phyloP scores from a whole-genome alignment of 108 stramenopile species.

The Nitzschia sp. region DNA sequence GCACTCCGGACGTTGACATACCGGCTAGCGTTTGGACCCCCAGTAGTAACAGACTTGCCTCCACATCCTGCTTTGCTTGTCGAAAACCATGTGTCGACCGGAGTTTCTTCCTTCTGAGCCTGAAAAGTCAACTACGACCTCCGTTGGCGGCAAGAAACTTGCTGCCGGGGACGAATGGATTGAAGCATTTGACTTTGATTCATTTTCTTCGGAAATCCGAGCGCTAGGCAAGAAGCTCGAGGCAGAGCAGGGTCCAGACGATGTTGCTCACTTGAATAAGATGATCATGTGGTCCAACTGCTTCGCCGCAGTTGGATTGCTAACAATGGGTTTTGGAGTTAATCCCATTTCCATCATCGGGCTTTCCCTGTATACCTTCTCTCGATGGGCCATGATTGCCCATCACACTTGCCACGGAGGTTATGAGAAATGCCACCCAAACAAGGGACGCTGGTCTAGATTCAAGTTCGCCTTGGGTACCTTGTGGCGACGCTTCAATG shows the following conservation, averaged over 20 bases:
- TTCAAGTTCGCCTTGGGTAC: conserved; percentile 67
- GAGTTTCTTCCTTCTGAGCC: background rate
- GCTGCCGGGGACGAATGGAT: conserved; percentile 77
- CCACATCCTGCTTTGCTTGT: no score
- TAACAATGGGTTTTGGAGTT: conserved; percentile 53
- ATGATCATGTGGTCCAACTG: conserved; percentile 82
- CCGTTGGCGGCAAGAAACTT: conserved; percentile 15
- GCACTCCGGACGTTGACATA: no score
- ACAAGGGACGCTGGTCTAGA: conserved; percentile 60
- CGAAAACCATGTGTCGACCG: conserved; percentile 3
- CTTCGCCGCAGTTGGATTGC: conserved; percentile 68
- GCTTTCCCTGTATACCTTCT: conserved; percentile 62
- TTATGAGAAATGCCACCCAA: conserved; percentile 60
- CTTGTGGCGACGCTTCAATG: conserved; percentile 51
- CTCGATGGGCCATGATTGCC: conserved; percentile 78
- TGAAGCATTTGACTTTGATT: conserved; percentile 70
- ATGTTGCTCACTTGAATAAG: conserved; percentile 91
- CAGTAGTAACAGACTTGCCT: no score
- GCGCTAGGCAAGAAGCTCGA: conserved; percentile 82
- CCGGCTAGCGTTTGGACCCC: no score
- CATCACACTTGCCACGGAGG: conserved; percentile 82
- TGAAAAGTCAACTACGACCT: background rate
- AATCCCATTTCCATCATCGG: conserved; percentile 64
- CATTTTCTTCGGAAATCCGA: conserved; percentile 75
- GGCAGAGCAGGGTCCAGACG: conserved; percentile 74